A percentile compares a stretch with the other conserved stretches of the same genome.
Conservation (phyloP, 176 grass and related monocot species). For the Triticum urartu region DNA sequence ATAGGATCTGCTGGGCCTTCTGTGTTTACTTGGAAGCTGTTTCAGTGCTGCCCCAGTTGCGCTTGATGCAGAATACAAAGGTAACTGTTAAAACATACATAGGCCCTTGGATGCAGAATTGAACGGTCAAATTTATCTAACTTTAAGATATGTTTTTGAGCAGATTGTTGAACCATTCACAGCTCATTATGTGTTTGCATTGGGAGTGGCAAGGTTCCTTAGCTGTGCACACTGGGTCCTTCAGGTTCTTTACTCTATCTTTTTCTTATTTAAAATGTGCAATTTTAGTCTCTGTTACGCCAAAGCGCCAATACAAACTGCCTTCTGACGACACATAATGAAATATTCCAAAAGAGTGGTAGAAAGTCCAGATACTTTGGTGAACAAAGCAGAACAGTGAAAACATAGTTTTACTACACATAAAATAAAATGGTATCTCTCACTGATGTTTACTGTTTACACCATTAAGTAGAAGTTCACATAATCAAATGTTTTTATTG, state of each 20-base stretch:
- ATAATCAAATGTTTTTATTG: not conserved
- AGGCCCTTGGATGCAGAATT: slow-evolving; percentile 3
- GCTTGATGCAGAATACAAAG: slow-evolving; percentile 98
- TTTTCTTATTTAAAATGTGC: not conserved
- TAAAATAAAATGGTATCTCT: not conserved
- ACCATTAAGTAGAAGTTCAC: not conserved
- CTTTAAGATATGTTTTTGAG: not conserved
- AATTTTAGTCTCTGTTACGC: not conserved
- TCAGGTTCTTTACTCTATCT: slow-evolving; percentile 63
- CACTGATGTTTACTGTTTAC: not conserved
- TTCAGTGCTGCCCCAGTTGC: slow-evolving; percentile 95
- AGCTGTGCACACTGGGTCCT: slow-evolving; percentile 98
- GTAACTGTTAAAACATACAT: slow-evolving; percentile 36
- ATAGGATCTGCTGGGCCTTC: slow-evolving; percentile 91
- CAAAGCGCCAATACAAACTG: not conserved
- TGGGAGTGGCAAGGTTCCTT: slow-evolving; percentile 96
- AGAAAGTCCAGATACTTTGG: not conserved
- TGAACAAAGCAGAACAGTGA: not conserved
- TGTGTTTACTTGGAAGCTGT: slow-evolving; percentile 98
- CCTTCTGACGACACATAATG: not conserved
- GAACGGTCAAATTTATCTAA: slow-evolving; percentile 30
- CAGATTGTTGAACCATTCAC: slow-evolving; percentile 99
- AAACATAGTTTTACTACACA: not conserved
- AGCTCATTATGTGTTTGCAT: slow-evolving; percentile 96
- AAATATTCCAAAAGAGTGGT: not conserved